Base-by-base conservation (phyloP, 257 asterid genomes). In the Solanum pennellii region DNA sequence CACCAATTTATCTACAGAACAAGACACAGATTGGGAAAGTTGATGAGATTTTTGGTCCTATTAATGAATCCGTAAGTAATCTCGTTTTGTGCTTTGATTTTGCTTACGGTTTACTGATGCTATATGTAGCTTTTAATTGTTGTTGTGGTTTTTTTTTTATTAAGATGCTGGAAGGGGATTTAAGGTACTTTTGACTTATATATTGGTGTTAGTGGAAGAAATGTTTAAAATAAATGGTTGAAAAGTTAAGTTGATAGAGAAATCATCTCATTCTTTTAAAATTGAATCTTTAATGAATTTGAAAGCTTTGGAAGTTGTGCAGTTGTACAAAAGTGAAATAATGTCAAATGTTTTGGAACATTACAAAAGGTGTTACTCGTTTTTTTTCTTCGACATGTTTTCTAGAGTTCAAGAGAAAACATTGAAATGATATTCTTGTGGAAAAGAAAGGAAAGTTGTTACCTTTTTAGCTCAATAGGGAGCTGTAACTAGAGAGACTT, bases 21-120 rank as follows among this genome's bases (percentile, higher is more conserved):
- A 97, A 91, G 93, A 97, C 99, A 10, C 99, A 95, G 94, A 96
- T 97, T 82, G 99, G 99, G 56, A 97, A 97, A 93, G 99, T 96
- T 3, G 99, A 97, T 89, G 99, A 97, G 83, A 97, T 97, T 27
- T 97, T 97, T 71, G 99, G 99, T 29, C 98, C 99, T 59, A 96
- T 97, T 87, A 97, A 97, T 85, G 99, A 97, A 84, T 95, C 99
- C 49, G 99, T 97, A 92, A 95, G 99, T 49, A 29, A n/a, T 47
- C 29, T 80, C 1, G 15, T 47, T 29, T 47, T 27, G 2, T 31
- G 10, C 12, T 80, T 44, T 18, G 23, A 5, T 93, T 60, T 60
- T 74, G 7, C 35, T 56, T 18, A 2, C 8, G 45, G 13, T 5
- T 79, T 45, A 15, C 15, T 79, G 15, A 27, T 79, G 25, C 42